Evolutionary conservation across 345 rosid species (phyloP), one percentile per base, ranked within the genome.

Genomic region (Microthlaspi erraticum): DNA sequence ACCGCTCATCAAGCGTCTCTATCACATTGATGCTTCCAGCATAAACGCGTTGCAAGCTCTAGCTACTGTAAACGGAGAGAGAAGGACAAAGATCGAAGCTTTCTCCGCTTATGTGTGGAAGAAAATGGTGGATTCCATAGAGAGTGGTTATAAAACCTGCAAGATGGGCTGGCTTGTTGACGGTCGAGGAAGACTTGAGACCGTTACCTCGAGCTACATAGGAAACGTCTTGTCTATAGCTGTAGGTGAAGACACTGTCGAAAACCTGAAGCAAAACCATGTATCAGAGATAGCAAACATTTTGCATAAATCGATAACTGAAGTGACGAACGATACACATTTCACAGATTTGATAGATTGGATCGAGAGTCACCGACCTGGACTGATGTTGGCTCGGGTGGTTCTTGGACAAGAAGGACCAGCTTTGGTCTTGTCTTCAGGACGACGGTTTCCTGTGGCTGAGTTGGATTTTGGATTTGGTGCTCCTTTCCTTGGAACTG

Each of bases 131-230:
- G 77, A 74, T 3, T 66, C 80, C 19, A 72, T 84, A 12, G 77
- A 80, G 64, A 70, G 74, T 57, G 31, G 68, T 29, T 84, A 86
- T 31, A 73, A 39, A 10, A 78, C 72, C 55, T 88, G 95, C 86
- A 88, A 85, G 82, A 88, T 92, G 96, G 95, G 98, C 20, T 88
- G 98, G 93, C 73, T 90, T 51, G 87, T 92, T 8, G 96, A 90
- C 6, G 98, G 98, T 23, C 73, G 94, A 5, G 71, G 83, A 8
- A 81, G 93, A 73, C 74, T 92, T 8, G 32, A 45, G 37, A 51
- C 60, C 7, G 50, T 58, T 57, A 74, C 83, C 85, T 78, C 95
- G 8, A 78, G 77, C 73, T 87, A 90, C 83, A 85, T 88, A 31
- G 93, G 95, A 13, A 92, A 92, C n/a, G 84, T 90, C 36, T 77